A percentile compares a stretch with the other conserved stretches of the same genome.
Conservation (phyloP, 306 rosid species). For the Biancaea sappan region DNA sequence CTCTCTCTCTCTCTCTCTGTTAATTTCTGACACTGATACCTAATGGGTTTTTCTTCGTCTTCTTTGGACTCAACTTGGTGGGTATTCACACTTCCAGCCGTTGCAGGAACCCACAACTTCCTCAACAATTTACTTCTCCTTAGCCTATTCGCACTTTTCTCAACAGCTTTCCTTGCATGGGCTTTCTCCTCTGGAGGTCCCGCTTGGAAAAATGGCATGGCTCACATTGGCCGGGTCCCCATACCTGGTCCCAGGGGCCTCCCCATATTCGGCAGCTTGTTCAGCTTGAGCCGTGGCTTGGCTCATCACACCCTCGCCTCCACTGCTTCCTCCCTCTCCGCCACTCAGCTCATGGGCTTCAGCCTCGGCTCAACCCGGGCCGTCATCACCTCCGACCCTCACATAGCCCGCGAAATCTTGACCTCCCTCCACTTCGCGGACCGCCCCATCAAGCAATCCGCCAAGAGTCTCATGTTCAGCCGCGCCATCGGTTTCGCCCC, state of each 20-base stretch:
- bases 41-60: constrained; percentile 42
- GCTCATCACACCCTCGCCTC: constrained; percentile 57
- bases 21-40: background rate
- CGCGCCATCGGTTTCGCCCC: constrained; percentile 64
- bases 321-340: constrained; percentile 33
- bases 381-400: constrained; percentile 42
- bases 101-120: constrained; percentile 34
- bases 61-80: constrained; percentile 40
- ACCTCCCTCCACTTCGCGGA: constrained; percentile 41
- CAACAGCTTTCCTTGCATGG: constrained; percentile 36
- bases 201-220: constrained; percentile 52
- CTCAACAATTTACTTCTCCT: background rate
- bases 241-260: constrained; percentile 58
- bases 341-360: constrained; percentile 53
- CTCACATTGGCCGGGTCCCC: constrained; percentile 40
- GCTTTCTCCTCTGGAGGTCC: constrained; percentile 41
- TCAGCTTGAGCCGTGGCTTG: constrained; percentile 40
- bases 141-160: constrained; percentile 22
- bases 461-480: constrained; percentile 49
- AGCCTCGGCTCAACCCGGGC: constrained; percentile 48
- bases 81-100: constrained; percentile 45
- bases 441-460: constrained; percentile 56
- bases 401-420: constrained; percentile 49
- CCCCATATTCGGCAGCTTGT: constrained; percentile 48
- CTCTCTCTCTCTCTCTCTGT: background rate